A percentile compares a stretch with the other conserved stretches of the same genome.
Evolutionary conservation across 352 stramenopile genomes (phyloP).

Genomic region (Phytophthora nicotianae): DNA sequence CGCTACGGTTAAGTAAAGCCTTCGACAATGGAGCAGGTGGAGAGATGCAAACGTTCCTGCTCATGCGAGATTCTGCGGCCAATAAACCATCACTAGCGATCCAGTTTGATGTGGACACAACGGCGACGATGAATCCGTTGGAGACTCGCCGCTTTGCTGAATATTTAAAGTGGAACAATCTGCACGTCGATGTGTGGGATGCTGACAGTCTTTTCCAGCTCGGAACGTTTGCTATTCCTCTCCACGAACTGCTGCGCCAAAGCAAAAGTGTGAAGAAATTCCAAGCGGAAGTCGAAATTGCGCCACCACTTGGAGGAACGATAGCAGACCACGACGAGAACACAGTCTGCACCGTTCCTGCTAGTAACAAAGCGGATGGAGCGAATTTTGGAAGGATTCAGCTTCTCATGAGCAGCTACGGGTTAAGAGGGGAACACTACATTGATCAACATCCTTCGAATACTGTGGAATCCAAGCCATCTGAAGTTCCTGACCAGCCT

Average conservation of each 20-base stretch:
- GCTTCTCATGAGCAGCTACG: slow-evolving; percentile 90
- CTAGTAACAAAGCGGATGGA: background rate
- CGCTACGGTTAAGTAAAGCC: slow-evolving; percentile 61
- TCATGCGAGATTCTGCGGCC: slow-evolving; percentile 64
- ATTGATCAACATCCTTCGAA: slow-evolving; percentile 23
- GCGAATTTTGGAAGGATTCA: slow-evolving; percentile 64
- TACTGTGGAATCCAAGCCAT: background rate
- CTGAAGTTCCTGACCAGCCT: slow-evolving; percentile 7
- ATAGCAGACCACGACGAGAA: slow-evolving; percentile 12
- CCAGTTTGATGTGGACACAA: slow-evolving; percentile 83
- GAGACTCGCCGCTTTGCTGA: slow-evolving; percentile 83
- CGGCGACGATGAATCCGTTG: slow-evolving; percentile 48
- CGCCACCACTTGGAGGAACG: slow-evolving; percentile 37
- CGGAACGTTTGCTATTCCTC: slow-evolving; percentile 81
- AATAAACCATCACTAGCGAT: slow-evolving; percentile 76
- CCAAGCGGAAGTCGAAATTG: slow-evolving; percentile 78
- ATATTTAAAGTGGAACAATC: slow-evolving; percentile 84
- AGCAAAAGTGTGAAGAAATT: slow-evolving; percentile 90
- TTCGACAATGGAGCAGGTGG: slow-evolving; percentile 41
- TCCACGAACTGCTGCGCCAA: slow-evolving; percentile 91
- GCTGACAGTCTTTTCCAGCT: slow-evolving; percentile 91
- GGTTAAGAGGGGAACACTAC: slow-evolving; percentile 54
- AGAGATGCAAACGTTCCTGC: slow-evolving; percentile 52
- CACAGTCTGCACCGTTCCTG: slow-evolving; percentile 19
- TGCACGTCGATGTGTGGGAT: slow-evolving; percentile 95